Percentiles rank a stretch among this genome's conserved stretches.
phyloP scores from a whole-genome alignment of 768 basidiomycete species.

The Auricularia sp. region DNA sequence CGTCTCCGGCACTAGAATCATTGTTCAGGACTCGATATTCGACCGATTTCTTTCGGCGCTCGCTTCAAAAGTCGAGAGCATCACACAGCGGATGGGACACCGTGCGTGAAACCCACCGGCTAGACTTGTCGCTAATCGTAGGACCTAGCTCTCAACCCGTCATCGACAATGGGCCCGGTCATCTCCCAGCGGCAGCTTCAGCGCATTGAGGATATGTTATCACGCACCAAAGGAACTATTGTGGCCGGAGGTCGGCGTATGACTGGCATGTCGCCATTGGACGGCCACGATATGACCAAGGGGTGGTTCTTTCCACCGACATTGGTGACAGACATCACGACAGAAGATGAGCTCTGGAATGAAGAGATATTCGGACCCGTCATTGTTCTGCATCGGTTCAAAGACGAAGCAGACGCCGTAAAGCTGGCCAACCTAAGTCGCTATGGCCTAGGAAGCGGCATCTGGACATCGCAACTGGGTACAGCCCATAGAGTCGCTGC shows the following conservation, averaged over 20 bases:
- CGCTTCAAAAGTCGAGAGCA: conserved; percentile 49
- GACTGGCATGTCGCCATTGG: conserved; percentile 49
- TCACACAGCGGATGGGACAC: conserved; percentile 63
- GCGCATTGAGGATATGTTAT: conserved; percentile 49
- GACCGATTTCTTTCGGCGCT: conserved; percentile 54
- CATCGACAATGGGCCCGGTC: conserved; percentile 70
- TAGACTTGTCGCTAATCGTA: conserved; percentile 2
- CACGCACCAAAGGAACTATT: conserved; percentile 34
- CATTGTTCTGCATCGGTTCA: conserved; percentile 52
- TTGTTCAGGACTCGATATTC: conserved; percentile 62
- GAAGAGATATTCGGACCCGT: conserved; percentile 85
- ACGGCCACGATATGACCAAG: conserved; percentile 57
- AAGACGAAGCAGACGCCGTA: conserved; percentile 56
- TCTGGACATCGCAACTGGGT: conserved; percentile 71
- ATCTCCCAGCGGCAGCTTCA: conserved; percentile 57
- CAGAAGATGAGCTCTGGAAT: conserved; percentile 57
- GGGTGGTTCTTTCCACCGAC: conserved; percentile 80
- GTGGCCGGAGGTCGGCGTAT: conserved; percentile 59
- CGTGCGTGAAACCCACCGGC: conserved; percentile 36
- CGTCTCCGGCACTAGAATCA: conserved; percentile 79
- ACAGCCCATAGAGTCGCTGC: conserved; percentile 66
- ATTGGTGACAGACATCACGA: conserved; percentile 47
- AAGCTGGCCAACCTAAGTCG: conserved; percentile 61
- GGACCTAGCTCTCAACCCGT: conserved; percentile 52
- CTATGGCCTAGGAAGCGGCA: conserved; percentile 71